Percentiles rank a stretch among this genome's conserved stretches.
Evolutionary conservation across 139 green algal species (phyloP).

Genomic region (Trebouxia sp.): DNA sequence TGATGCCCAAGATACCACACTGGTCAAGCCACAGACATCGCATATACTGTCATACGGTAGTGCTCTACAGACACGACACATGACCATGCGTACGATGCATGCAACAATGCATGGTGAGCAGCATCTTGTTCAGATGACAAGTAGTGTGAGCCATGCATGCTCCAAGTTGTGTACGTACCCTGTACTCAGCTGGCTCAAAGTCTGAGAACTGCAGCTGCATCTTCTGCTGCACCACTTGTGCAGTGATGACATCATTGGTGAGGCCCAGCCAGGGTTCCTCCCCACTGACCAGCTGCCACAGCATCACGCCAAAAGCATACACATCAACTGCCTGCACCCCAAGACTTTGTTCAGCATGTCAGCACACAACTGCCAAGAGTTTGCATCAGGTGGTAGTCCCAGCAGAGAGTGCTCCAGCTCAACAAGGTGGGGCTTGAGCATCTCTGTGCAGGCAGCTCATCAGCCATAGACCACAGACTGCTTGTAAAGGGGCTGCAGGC

Average conservation of each 20-base stretch:
- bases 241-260: conserved; percentile 23
- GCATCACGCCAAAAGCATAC: conserved; percentile 54
- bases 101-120: background rate
- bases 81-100: too few species aligned
- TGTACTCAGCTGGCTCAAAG: background rate
- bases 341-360: conserved; percentile 39
- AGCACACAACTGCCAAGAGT: too few species aligned
- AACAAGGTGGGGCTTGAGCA: too few species aligned
- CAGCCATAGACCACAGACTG: too few species aligned
- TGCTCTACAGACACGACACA: too few species aligned
- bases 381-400: too few species aligned
- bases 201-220: conserved; percentile 24
- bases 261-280: conserved; percentile 49
- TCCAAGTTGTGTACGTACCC: background rate
- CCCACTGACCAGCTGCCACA: conserved; percentile 49
- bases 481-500: too few species aligned
- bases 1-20: background rate
- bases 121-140: background rate
- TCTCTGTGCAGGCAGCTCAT: too few species aligned
- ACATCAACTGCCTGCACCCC: conserved; percentile 39
- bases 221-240: conserved; percentile 41
- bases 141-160: background rate
- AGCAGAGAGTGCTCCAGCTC: too few species aligned
- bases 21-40: too few species aligned
- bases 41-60: too few species aligned